Percentiles rank a stretch among this genome's conserved stretches.
Conservation (phyloP, 2,329 filamentous ascomycete species). For the Trichoderma citrinoviride region DNA sequence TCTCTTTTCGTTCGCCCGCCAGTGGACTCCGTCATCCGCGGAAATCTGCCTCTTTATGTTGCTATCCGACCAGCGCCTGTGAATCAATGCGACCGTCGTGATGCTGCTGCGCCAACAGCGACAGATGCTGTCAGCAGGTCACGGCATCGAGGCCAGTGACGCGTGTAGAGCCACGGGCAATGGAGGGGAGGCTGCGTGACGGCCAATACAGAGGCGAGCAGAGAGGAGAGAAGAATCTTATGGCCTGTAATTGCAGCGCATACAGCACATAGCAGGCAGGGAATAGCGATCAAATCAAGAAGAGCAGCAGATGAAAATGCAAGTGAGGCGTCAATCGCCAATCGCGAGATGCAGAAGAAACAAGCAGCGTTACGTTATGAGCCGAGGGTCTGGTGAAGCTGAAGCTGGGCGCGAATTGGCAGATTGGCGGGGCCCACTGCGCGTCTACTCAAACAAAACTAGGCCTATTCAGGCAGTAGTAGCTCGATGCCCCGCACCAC, state of each 20-base stretch:
- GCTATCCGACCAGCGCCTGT: neutral
- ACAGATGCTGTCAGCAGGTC: neutral
- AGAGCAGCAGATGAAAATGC: neutral
- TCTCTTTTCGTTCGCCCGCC: neutral
- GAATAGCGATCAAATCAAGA: neutral
- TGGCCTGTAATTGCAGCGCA: neutral
- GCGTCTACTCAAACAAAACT: slow-evolving; percentile 1
- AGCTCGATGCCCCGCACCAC: slow-evolving; percentile 4
- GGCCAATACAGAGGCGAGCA: neutral
- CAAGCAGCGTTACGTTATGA: neutral
- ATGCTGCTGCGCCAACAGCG: neutral
- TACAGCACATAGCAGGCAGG: neutral
- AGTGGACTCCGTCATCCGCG: neutral
- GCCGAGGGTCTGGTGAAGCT: neutral
- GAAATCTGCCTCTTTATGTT: neutral
- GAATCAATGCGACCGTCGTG: neutral
- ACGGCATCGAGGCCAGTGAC: slow-evolving; percentile 1
- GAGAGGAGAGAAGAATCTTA: too few relatives aligned
- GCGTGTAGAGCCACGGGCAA: neutral
- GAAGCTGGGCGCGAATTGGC: slow-evolving; percentile 13
- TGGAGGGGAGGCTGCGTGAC: neutral
- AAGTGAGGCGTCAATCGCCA: neutral
- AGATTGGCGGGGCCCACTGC: slow-evolving; percentile 14
- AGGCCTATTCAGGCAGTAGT: too few relatives aligned
- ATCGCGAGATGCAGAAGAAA: neutral